Evolutionary conservation across 768 basidiomycete species (phyloP), one percentile per base, ranked within the genome.

Genomic region (Ephemerocybe angulata): DNA sequence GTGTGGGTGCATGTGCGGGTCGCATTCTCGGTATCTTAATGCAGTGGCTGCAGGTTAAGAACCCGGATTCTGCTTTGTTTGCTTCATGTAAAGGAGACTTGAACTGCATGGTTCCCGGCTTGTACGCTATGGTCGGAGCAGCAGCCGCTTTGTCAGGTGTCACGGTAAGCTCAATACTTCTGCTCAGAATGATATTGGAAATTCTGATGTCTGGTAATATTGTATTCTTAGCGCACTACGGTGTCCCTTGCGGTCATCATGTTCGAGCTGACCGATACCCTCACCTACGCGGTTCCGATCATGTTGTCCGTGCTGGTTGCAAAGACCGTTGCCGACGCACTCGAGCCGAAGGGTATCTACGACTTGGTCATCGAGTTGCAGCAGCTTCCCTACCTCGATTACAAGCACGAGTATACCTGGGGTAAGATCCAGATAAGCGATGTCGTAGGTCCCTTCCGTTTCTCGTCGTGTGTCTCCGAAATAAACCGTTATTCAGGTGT

Each of bases 121-220:
- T 94, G 31, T 96, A 96, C 70, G 92, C 93, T 3, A 95, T 97
- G 91, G 90, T 93, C 24, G 97, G 97, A 29, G 97, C 97, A 1
- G 96, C 94, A 1, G 93, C 94, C 0, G 78, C 93, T 0, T 76
- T 99, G 43, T 94, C 94, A 27, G 96, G 97, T n/a, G 95, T 98
- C 15, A 98, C 96, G 50, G 86, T 93, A 55, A 72, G 86, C 62
- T 47, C 21, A 35, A 15, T 37, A 4, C n/a, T 30, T 21, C 8
- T 19, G 4, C 27, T 47, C 27, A 17, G 41, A 8, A n/a, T n/a
- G n/a, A n/a, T n/a, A n/a, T n/a, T 30, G 21, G 15, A 6, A 48
- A 6, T 29, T 27, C 25, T 53, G 3, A 24, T 37, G 35, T 17
- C 37, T 29, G 47, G 29, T 58, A 7, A 54, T 30, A 15, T 50